Evolutionary conservation across 495 filamentous ascomycete species (phyloP), one percentile per base, ranked within the genome.

Genomic region (Haplographium delicatum): DNA sequence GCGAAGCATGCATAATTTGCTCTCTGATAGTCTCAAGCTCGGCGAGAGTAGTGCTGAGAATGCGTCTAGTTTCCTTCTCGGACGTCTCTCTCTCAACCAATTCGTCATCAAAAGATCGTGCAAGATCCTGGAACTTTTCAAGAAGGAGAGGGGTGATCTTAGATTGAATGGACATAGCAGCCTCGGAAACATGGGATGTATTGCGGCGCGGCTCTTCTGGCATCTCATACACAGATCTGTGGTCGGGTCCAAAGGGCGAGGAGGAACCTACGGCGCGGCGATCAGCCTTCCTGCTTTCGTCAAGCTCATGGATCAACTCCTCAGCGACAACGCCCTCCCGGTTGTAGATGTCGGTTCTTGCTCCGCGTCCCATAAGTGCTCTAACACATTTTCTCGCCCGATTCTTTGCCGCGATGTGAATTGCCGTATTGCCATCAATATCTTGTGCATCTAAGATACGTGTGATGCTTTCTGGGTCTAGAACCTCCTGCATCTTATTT

Each of bases 341-440:
- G 62, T 98, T 97, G 9, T 78, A 73, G 22, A 96, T 83, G 55
- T 96, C 83, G 2, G 85, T 83, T 9, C 81, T 69, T 6, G 83
- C 86, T n/a, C 81, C 79, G 23, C 84, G 77, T 25, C 82, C 84
- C 22, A 89, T 74, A 10, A 91, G 73, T 5, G 80, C 76, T 30
- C 86, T 70, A 8, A 90, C 80, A 54, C 83, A 88, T 68, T 82
- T 95, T 51, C 75, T 77, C 33, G 81, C 89, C 58, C 78, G 83
- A 40, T 85, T 79, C 50, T 86, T 83, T 16, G 91, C 88, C 6
- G 89, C 91, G 23, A 97, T 83, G 46, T 93, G 86, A 46, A 90
- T 74, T 0, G 94, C 89, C 0, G 93, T 96, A 61, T 97, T 90
- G 22, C 90, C 91, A 31, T 86, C 79, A 13, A 80, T 67, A 63